phyloP scores from a whole-genome alignment of 306 rosid genomes.

The Citrullus amarus region DNA sequence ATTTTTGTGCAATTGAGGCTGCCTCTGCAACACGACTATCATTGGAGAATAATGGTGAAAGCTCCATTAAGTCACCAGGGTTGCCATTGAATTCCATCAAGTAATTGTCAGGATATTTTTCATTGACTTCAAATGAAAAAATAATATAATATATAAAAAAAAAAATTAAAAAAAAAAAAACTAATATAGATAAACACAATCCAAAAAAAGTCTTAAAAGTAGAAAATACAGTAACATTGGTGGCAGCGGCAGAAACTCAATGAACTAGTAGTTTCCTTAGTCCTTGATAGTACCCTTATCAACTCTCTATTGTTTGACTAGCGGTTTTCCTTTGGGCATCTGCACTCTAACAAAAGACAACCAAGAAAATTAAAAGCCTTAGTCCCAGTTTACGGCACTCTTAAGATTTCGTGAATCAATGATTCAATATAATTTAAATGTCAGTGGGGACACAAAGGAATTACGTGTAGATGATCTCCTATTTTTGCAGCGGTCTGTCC shows the following conservation, averaged over 20 bases:
- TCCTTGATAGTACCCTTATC: constrained; percentile 45
- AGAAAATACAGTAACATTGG: neutral
- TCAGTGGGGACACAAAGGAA: constrained; percentile 11
- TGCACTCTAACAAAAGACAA: constrained; percentile 72
- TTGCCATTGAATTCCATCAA: constrained; percentile 99
- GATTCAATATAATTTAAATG: neutral
- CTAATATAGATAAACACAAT: neutral
- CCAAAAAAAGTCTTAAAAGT: neutral
- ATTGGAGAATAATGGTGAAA: constrained; percentile 94
- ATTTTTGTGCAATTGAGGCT: constrained; percentile 94
- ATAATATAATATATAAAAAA: too few species aligned
- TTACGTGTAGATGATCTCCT: constrained; percentile 99
- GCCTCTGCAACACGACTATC: constrained; percentile 99
- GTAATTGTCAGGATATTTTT: constrained; percentile 32
- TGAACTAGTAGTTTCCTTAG: neutral
- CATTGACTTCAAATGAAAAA: constrained; percentile 3
- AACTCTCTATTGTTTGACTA: constrained; percentile 86
- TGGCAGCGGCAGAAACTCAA: constrained; percentile 7
- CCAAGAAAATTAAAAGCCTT: constrained; percentile 12
- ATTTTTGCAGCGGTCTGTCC: constrained; percentile 99
- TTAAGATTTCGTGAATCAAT: neutral
- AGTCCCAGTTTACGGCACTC: neutral
- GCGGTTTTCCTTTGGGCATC: constrained; percentile 98
- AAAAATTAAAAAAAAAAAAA: neutral
- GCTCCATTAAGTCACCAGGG: constrained; percentile 99